Evolutionary conservation across 352 stramenopile genomes (phyloP).

Genomic region (Globisporangium barbulae): DNA sequence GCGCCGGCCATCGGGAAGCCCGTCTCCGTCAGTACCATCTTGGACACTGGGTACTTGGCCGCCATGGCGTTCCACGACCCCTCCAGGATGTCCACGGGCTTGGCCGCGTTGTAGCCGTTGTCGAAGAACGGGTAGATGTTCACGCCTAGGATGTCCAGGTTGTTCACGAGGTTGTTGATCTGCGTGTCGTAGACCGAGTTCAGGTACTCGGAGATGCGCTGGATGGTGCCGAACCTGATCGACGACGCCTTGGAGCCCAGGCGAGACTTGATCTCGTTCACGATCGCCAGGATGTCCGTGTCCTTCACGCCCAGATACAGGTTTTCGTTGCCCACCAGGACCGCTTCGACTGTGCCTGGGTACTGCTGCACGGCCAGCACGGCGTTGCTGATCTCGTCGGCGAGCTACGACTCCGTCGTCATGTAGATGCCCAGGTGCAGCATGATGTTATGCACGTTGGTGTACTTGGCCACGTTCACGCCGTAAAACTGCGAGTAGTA

Average conservation of each 20-base stretch:
- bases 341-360: constrained; percentile 25
- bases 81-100: too few species aligned
- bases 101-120: too few species aligned
- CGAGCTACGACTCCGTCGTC: constrained; percentile 24
- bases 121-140: too few species aligned
- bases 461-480: constrained; percentile 22
- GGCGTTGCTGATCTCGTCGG: constrained; percentile 24
- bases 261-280: too few species aligned
- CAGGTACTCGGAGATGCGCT: too few species aligned
- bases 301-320: constrained; percentile 15
- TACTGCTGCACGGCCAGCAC: constrained; percentile 21
- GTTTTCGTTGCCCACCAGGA: constrained; percentile 38
- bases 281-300: constrained; percentile 20
- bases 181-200: too few species aligned
- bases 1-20: constrained; percentile 19
- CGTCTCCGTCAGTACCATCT: constrained; percentile 29
- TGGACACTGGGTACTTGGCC: constrained; percentile 19
- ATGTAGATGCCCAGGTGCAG: constrained; percentile 34
- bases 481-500: constrained; percentile 37
- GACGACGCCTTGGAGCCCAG: too few species aligned
- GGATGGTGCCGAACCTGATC: too few species aligned
- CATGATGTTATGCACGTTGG: constrained; percentile 23
- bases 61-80: too few species aligned
- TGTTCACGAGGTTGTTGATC: too few species aligned
- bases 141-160: too few species aligned